Conservation (phyloP, 2,329 filamentous ascomycete genomes). For the Zymoseptoria brevis region DNA sequence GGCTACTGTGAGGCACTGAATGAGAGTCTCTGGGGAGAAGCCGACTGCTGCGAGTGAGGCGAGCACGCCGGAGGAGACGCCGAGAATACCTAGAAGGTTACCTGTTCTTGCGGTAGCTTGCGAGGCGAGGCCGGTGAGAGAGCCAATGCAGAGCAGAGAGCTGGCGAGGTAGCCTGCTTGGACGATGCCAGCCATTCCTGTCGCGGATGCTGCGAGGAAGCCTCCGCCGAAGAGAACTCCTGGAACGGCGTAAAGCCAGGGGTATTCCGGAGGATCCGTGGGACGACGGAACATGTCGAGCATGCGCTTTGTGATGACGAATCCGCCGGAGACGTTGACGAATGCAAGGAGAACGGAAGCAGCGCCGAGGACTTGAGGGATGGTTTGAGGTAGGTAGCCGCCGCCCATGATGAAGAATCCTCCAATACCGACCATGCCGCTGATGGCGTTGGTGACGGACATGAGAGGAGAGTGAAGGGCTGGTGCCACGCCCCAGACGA, state of each 20-base stretch:
- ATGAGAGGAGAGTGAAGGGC: slow-evolving; percentile 83
- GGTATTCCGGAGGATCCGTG: slow-evolving; percentile 80
- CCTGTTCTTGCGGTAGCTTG: slow-evolving; percentile 77
- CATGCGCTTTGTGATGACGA: slow-evolving; percentile 89
- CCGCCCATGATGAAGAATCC: slow-evolving; percentile 84
- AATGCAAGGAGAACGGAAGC: slow-evolving; percentile 76
- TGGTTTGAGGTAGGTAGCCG: slow-evolving; percentile 65
- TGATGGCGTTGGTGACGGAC: slow-evolving; percentile 91
- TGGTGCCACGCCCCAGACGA: slow-evolving; percentile 78
- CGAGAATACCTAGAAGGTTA: slow-evolving; percentile 78
- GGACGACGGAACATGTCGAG: slow-evolving; percentile 83
- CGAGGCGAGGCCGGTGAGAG: slow-evolving; percentile 71
- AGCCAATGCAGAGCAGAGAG: slow-evolving; percentile 76
- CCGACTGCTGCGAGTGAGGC: slow-evolving; percentile 75
- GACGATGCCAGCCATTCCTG: slow-evolving; percentile 74
- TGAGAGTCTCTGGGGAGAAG: slow-evolving; percentile 68
- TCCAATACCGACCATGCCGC: slow-evolving; percentile 79
- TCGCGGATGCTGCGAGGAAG: slow-evolving; percentile 69
- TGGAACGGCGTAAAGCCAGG: slow-evolving; percentile 76
- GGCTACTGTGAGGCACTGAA: slow-evolving; percentile 72
- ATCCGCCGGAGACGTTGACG: slow-evolving; percentile 81
- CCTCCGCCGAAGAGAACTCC: slow-evolving; percentile 71
- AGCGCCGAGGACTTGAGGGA: slow-evolving; percentile 72
- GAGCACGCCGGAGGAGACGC: slow-evolving; percentile 73
- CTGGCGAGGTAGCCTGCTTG: slow-evolving; percentile 83